Evolutionary conservation across 73 alveolate genomes (phyloP), one percentile per base, ranked within the genome.

Genomic region (Durusdinium trenchii): DNA sequence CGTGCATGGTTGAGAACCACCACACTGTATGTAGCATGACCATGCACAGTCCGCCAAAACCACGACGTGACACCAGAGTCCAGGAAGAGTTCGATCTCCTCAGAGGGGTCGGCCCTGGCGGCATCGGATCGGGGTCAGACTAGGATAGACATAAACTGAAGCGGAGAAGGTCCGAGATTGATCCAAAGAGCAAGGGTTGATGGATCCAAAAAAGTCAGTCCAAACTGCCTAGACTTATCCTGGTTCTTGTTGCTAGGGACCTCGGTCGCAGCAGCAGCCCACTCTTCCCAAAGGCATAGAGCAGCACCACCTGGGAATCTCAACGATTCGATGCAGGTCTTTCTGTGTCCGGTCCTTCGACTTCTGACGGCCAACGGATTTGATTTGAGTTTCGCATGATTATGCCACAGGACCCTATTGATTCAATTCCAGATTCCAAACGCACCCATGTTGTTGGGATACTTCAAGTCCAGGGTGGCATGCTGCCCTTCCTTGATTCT

Each of bases 181-280:
- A 36, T 7, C 26, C 32, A 73, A 0, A 12, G 35, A 36, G 32
- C 50, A 35, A 36, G 1, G 10, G 6, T 64, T 32, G 3, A 5
- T 32, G 10, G 16, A 12, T 36, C 51, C 50, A 73, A 0, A 10
- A 32, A 36, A 60, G 3, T 2, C 73, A 60, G 73, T 23, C 18
- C n/a, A 60, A 1, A 60, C 30, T 60, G 18, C 73, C 18, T 23
- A 23, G 73, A 23, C 69, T n/a, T n/a, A n/a, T 57, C 69, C 20
- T 32, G 52, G n/a, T 73, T 32, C 1, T 0, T 62, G 76, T 9
- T 20, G 43, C 1, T 16, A 3, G 87, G n/a, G 50, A 30, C 87
- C 91, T 81, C 30, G 93, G 93, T 30, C 73, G 71, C 50, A 83
- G 73, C 50, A n/a, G 18, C 50, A 83, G 38, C 12, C 38, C 64